Conservation (phyloP, 805 yeast species). For the Starmerella apicola region DNA sequence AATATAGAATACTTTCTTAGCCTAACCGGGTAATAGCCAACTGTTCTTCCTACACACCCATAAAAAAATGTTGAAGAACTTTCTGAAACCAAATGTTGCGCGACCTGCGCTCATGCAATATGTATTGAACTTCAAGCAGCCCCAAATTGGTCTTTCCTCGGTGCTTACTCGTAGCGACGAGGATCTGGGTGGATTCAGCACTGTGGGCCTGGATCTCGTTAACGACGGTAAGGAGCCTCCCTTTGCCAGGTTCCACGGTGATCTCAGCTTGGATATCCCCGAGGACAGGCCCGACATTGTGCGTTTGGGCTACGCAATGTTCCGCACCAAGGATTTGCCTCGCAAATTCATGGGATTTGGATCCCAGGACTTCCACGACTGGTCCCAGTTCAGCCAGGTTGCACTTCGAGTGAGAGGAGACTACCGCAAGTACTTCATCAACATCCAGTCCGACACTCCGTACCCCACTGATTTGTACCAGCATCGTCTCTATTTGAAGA, state of each 20-base stretch:
- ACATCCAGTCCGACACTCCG: constrained; percentile 71
- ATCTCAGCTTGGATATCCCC: constrained; percentile 54
- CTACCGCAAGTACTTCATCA: constrained; percentile 60
- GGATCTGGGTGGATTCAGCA: constrained; percentile 68
- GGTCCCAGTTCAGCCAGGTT: constrained; percentile 49
- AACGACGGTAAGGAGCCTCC: constrained; percentile 24
- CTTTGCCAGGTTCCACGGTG: constrained; percentile 60
- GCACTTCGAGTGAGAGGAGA: constrained; percentile 64
- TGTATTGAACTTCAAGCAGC: constrained; percentile 47
- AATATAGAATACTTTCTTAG: too few species aligned
- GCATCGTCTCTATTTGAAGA: constrained; percentile 60
- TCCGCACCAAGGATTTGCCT: constrained; percentile 57
- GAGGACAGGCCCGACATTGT: constrained; percentile 50
- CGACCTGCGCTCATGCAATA: constrained; percentile 27
- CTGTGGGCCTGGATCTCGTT: constrained; percentile 39
- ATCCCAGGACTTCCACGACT: constrained; percentile 50
- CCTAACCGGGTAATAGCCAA: too few species aligned
- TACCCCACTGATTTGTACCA: constrained; percentile 69
- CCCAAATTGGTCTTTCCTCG: constrained; percentile 34
- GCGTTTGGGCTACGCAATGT: constrained; percentile 68
- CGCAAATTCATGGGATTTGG: constrained; percentile 31
- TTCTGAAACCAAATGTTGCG: constrained; percentile 11
- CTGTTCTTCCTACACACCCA: too few species aligned
- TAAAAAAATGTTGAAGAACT: constrained; percentile 7
- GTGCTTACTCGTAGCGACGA: constrained; percentile 56